Percentiles rank a stretch among this genome's conserved stretches.
These are phyloP conservation scores for Pestalotiopsis fici DNA, from an alignment of 2,329 filamentous ascomycete genomes.

Conservation along the genomic window DNA sequence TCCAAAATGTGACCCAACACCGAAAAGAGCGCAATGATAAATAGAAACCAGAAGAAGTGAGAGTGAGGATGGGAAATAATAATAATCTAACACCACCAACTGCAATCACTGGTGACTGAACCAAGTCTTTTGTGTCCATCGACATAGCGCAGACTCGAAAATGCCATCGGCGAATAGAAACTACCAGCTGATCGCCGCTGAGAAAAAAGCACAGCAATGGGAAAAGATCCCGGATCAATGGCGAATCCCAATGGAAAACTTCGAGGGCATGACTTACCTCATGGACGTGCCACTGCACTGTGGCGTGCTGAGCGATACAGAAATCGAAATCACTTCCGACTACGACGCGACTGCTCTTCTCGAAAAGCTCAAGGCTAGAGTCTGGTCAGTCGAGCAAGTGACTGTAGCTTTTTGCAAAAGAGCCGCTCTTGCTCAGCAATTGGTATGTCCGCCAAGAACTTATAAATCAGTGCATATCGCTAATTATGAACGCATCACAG, in stretches of 20 bases:
- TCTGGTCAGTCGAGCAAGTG: constrained; percentile 30
- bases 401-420: constrained; percentile 43
- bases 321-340: constrained; percentile 15
- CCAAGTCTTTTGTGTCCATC: background rate
- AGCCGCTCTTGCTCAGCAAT: constrained; percentile 45
- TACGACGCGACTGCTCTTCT: constrained; percentile 15
- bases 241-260: constrained; percentile 13
- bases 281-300: constrained; percentile 19
- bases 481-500: constrained; percentile 12
- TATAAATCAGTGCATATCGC: background rate
- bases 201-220: constrained; percentile 18
- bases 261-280: constrained; percentile 15
- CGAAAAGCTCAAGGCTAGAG: constrained; percentile 8
- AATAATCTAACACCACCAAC: background rate
- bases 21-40: too few relatives aligned
- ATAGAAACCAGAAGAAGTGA: too few relatives aligned
- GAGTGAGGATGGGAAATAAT: background rate
- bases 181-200: constrained; percentile 18
- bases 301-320: constrained; percentile 12
- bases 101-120: too few relatives aligned
- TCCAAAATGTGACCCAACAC: background rate
- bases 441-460: constrained; percentile 14
- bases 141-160: background rate
- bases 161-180: constrained; percentile 16
- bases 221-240: constrained; percentile 21